phyloP scores from a whole-genome alignment of 768 basidiomycete species.

The Boletus vermiculosoides region DNA sequence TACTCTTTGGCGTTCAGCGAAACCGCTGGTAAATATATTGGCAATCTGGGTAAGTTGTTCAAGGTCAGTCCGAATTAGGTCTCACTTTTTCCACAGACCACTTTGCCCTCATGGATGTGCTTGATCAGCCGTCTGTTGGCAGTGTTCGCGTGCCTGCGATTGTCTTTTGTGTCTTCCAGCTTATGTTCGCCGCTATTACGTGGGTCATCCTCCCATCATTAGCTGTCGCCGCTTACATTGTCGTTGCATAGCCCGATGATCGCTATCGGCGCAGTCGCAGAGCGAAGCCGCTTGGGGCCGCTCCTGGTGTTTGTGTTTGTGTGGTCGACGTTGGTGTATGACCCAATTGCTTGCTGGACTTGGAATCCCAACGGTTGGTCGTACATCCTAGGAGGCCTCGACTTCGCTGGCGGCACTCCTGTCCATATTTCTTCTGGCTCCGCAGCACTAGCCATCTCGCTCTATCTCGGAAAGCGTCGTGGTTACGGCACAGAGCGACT shows the following conservation, averaged over 20 bases:
- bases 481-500: slow-evolving; percentile 90
- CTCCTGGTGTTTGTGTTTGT: slow-evolving; percentile 85
- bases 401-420: slow-evolving; percentile 95
- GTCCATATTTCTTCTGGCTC: slow-evolving; percentile 95
- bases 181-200: slow-evolving; percentile 91
- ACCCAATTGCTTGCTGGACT: slow-evolving; percentile 95
- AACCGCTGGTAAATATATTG: slow-evolving; percentile 72
- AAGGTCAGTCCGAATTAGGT: not conserved
- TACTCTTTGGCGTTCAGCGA: slow-evolving; percentile 91
- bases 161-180: slow-evolving; percentile 81
- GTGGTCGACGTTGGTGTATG: slow-evolving; percentile 89
- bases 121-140: slow-evolving; percentile 72
- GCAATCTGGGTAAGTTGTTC: slow-evolving; percentile 64
- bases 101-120: slow-evolving; percentile 80
- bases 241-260: slow-evolving; percentile 63
- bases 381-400: slow-evolving; percentile 74
- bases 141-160: slow-evolving; percentile 68
- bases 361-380: slow-evolving; percentile 87
- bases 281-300: slow-evolving; percentile 83
- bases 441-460: slow-evolving; percentile 85
- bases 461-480: slow-evolving; percentile 87
- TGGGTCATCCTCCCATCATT: slow-evolving; percentile 34
- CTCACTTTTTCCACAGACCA: slow-evolving; percentile 51
- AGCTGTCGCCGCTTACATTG: slow-evolving; percentile 9
- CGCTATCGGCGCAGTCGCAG: slow-evolving; percentile 90